Evolutionary conservation across 1,284 basidiomycete species (phyloP), one percentile per base, ranked within the genome.

Genomic region (Hemileia vastatrix): DNA sequence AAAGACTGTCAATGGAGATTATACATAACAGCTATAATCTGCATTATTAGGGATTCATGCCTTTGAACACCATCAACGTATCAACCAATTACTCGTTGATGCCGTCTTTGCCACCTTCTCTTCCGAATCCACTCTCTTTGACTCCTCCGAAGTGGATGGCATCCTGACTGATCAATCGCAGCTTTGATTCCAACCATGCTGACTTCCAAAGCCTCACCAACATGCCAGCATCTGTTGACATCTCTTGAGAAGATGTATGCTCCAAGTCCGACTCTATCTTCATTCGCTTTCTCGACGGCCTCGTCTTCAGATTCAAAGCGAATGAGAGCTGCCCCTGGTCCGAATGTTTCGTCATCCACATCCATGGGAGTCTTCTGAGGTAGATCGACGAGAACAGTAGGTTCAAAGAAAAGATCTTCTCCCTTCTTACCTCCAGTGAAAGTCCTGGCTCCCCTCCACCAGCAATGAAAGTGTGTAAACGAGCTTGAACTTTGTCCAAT

Each of bases 101-200:
- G 24, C 73, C 73, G 3, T 65, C 67, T 44, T 65, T 66, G 18
- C 71, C 72, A 8, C 73, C 73, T 57, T 75, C 73, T 27, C 70
- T 63, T 31, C 72, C 71, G 53, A 27, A 27, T 8, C 73, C 72
- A 8, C 67, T 69, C 63, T 74, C 71, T 57, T 70, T 68, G 18
- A 75, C 68, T 56, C 73, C 73, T 27, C 73, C 73, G 52, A 75
- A 75, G 1, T 72, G 73, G 19, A 75, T 71, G 15, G 27, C 27
- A 27, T 27, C 27, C 33, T 73, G 72, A 23, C 70, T 71, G 49
- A 75, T 70, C 59, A 27, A 73, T 66, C 52, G 70, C 72, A 2
- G 72, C 71, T 65, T 75, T 74, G 66, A 75, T 68, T 43, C 72
- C 73, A 23, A 74, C 69, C 73, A 75, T 75, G 18, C 73, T 73